Base-by-base conservation (phyloP, 1,284 basidiomycete genomes). In the Sanghuangporus sanghuang region DNA sequence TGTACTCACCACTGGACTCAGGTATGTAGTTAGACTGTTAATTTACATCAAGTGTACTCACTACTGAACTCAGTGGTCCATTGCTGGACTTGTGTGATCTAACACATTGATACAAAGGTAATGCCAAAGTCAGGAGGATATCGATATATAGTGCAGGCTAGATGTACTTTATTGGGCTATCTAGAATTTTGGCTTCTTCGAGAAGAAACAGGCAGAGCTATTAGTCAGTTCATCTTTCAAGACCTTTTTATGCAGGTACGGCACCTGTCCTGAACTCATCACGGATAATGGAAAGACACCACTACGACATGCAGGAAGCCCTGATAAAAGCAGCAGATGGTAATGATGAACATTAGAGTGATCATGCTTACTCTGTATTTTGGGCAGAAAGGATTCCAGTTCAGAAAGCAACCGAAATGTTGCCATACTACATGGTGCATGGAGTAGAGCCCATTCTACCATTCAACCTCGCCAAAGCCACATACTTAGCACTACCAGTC, bases 211-310 rank as follows among this genome's bases (percentile, higher is more conserved):
- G 69, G 66, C 0, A 21, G 59, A 21, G 62, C 62, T 0, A 44
- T 74, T 6, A 70, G 65, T 1, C 61, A 63, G 2, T 73, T 69
- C 63, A 69, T 73, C 16, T 73, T 72, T 62, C 66, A 72, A 16
- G 12, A 16, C 69, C 82, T 0, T 64, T 2, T 65, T 0, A 63
- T 73, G 5, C 75, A 0, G 64, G 73, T 1, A 65, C 72, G 3
- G 49, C 3, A 3, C 18, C 11, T 42, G 40, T 3, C 42, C 48
- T 11, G 71, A 75, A 54, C 70, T 75, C 3, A 65, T 74, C 2
- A 73, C 71, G 5, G 73, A 74, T 60, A 79, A 78, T 61, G 74
- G 76, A 82, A 64, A 61, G 72, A 0, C 61, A 68, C 3, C 79
- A 81, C 57, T 74, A 68, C 57, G 70, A 74, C 52, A 68, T 79